Base-by-base conservation (phyloP, 139 green algal genomes). In the Chlamydomonas asymmetrica region DNA sequence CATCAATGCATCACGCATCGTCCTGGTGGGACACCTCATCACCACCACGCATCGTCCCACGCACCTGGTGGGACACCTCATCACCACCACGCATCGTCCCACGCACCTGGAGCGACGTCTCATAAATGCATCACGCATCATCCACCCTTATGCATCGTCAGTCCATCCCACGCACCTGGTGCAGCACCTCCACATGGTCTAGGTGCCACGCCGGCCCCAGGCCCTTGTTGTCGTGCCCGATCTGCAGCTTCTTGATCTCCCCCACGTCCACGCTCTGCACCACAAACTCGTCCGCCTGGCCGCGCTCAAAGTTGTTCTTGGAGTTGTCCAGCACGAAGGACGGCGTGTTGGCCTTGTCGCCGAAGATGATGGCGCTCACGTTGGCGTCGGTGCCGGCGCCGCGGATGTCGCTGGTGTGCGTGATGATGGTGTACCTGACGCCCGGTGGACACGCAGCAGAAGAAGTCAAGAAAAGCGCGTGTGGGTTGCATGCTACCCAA, bases 311-410 rank as follows among this genome's bases (percentile, higher is more conserved):
- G 71, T 82, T 84, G 62, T 84, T 80, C 32, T 74, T 73, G 67
- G 37, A 63, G 64, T 71, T 74, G 25, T 80, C 81, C 68, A 84
- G 63, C n/a, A 50, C 23, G 20, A 83, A 62, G 22, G 61, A 63
- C 32, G 80, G 71, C 56, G 74, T 89, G 41, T 84, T 76, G 56
- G 72, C 75, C 52, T 86, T 86, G 39, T 86, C 82, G 4, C 85
- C 85, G 68, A 78, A 73, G 23, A 90, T 66, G 9, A 87, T 84
- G 68, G 76, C 80, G 59, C 41, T 75, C 10, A 90, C 85, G 50
- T 85, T 84, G 29, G 82, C 85, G 63, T 88, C 82, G 13, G 85
- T 90, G 62, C 80, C 85, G 13, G 85, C 82, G 4, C 82, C 85
- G n/a, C 85, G 74, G 40, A 84, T 80, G 60, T 90, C 85, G 5